Base-by-base conservation (phyloP, 163 green algal genomes). In the Picocystis sp. region DNA sequence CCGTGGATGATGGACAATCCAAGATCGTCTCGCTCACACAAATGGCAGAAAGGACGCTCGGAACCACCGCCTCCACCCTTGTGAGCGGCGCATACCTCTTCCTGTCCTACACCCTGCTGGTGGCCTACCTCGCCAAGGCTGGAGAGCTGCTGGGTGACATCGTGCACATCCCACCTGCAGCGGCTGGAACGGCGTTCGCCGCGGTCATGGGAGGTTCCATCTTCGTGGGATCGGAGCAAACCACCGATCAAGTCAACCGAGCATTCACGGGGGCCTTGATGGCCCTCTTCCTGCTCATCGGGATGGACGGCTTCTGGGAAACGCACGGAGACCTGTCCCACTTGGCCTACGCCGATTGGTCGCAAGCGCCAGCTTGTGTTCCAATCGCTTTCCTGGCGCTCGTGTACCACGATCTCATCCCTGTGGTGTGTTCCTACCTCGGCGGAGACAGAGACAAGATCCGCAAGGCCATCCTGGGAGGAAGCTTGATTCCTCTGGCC, bases 361-460 rank as follows among this genome's bases (percentile, higher is more conserved):
- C 42, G 10, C 55, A 50, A 3, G 53, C 60, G 25, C 29, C 51
- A 15, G 33, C 52, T 0, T 61, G 60, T 1, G 25, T 86, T 13
- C 77, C 77, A 21, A 71, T 84, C 58, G 57, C 81, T n/a, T 78
- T 84, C 38, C 69, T 86, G 21, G 57, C 76, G 3, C 59, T 84
- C 1, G 77, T 86, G 3, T 86, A 71, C 50, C 77, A 86, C 58
- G 74, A 86, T 48, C 64, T 86, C 23, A 57, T 82, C 6, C 77
- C 77, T 1, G 62, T 83, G 6, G 56, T 86, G 22, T 78, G 68
- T 38, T 48, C 58, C 6, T 76, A 73, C 43, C 66, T 84, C 29
- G 63, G 55, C 2, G 69, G 61, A 22, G 61, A 81, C 58, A 53
- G 64, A 5, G 22, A 46, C 45, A 56, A 45, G 22, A 67, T 80